A percentile compares a stretch with the other conserved stretches of the same genome.
phyloP scores from a whole-genome alignment of 306 rosid genomes.

The Gynostemma pentaphyllum region DNA sequence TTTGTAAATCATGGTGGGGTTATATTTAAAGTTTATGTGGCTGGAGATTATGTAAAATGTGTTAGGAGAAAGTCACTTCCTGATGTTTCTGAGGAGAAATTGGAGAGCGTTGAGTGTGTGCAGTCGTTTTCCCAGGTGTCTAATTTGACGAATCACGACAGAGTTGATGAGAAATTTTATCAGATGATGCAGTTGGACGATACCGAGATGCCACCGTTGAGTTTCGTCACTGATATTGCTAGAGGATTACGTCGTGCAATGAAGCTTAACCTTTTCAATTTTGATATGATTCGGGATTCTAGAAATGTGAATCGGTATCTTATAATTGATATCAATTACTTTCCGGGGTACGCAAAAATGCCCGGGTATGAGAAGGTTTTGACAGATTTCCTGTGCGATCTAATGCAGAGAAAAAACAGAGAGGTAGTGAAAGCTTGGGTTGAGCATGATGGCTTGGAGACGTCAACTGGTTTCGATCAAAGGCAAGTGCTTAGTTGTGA shows the following conservation, averaged over 20 bases:
- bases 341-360: constrained; percentile 98
- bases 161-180: constrained; percentile 55
- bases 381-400: constrained; percentile 75
- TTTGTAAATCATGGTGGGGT: constrained; percentile 93
- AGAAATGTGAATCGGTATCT: constrained; percentile 63
- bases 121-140: constrained; percentile 79
- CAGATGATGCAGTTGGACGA: constrained; percentile 65
- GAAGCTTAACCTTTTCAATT: constrained; percentile 68
- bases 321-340: constrained; percentile 81
- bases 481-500: constrained; percentile 18
- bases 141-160: constrained; percentile 44
- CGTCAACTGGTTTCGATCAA: constrained; percentile 25
- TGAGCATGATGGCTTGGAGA: constrained; percentile 11
- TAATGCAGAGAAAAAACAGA: constrained; percentile 26
- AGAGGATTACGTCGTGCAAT: constrained; percentile 44
- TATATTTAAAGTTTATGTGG: constrained; percentile 83
- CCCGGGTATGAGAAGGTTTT: constrained; percentile 68
- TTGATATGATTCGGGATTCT: constrained; percentile 75
- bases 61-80: constrained; percentile 87
- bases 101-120: constrained; percentile 39
- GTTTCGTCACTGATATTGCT: constrained; percentile 52
- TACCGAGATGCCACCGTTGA: constrained; percentile 71
- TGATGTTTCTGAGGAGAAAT: constrained; percentile 58
- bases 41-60: constrained; percentile 56
- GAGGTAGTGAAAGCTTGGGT: constrained; percentile 10